Percentiles rank a stretch among this genome's conserved stretches.
Conservation (phyloP, 2,329 filamentous ascomycete genomes). For the Laburnicola sp. region DNA sequence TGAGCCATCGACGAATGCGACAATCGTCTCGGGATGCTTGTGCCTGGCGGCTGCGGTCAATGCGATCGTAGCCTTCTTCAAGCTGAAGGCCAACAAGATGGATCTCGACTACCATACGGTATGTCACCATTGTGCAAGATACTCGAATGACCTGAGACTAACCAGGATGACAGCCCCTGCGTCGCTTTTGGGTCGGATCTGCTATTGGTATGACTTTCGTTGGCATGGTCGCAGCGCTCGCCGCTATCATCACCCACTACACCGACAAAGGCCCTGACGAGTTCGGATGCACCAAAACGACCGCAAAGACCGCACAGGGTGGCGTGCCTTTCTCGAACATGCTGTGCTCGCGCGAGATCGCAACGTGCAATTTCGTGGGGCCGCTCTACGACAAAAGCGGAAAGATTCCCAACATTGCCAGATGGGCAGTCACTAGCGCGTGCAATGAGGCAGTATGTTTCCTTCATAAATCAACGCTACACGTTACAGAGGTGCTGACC, state of each 20-base stretch:
- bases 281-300: conserved; percentile 30
- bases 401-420: conserved; percentile 12
- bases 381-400: conserved; percentile 14
- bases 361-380: conserved; percentile 29
- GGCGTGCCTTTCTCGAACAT: conserved; percentile 32
- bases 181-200: conserved; percentile 32
- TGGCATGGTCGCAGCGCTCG: conserved; percentile 24
- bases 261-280: conserved; percentile 28
- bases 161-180: conserved; percentile 22
- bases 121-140: conserved; percentile 5
- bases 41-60: conserved; percentile 28
- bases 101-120: conserved; percentile 30
- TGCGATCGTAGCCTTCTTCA: conserved; percentile 29
- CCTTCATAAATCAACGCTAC: not conserved
- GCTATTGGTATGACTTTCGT: conserved; percentile 23
- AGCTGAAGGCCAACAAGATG: conserved; percentile 28
- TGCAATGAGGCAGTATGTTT: conserved; percentile 34
- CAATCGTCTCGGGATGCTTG: conserved; percentile 32
- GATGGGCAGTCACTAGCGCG: conserved; percentile 17
- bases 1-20: conserved; percentile 28
- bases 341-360: conserved; percentile 34
- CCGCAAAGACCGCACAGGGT: conserved; percentile 17
- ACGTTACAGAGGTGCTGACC: not conserved
- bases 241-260: conserved; percentile 30
- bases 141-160: not conserved